phyloP scores from a whole-genome alignment of 257 asterid species.

The Penstemon davidsonii region DNA sequence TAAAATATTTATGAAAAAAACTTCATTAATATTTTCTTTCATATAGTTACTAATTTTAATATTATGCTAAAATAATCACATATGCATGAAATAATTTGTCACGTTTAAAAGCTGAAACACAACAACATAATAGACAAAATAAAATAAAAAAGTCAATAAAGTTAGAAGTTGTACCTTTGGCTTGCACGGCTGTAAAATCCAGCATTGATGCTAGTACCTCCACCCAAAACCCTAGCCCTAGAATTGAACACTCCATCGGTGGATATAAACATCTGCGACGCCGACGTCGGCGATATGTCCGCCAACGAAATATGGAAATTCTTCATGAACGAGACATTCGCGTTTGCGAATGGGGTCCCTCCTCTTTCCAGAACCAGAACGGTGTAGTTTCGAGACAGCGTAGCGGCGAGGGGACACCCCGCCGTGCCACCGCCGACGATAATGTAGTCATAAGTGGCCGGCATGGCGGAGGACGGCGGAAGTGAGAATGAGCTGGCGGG shows the following conservation, averaged over 20 bases:
- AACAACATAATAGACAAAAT: neutral
- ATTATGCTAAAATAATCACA: no score
- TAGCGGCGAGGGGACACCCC: constrained; percentile 92
- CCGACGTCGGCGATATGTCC: constrained; percentile 71
- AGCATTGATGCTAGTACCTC: constrained; percentile 83
- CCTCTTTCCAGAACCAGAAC: constrained; percentile 89
- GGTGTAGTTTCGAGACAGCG: constrained; percentile 68
- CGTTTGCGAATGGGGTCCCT: constrained; percentile 80
- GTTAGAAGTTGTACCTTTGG: constrained; percentile 57
- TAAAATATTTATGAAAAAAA: no score
- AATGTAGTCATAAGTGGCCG: constrained; percentile 64
- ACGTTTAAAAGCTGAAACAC: neutral
- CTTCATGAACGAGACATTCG: constrained; percentile 76
- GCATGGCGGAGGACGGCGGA: constrained; percentile 37
- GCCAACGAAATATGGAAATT: constrained; percentile 84
- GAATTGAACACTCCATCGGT: constrained; percentile 92
- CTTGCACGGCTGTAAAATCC: constrained; percentile 94
- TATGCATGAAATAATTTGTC: no score
- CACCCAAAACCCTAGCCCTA: constrained; percentile 85
- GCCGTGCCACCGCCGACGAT: constrained; percentile 96
- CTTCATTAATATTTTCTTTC: no score
- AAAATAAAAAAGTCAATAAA: neutral
- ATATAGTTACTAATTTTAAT: no score
- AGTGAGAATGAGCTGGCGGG: constrained; percentile 60
- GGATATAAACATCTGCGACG: constrained; percentile 85